Base-by-base conservation (phyloP, 495 filamentous ascomycete genomes). In the Bathelium albidoporum region DNA sequence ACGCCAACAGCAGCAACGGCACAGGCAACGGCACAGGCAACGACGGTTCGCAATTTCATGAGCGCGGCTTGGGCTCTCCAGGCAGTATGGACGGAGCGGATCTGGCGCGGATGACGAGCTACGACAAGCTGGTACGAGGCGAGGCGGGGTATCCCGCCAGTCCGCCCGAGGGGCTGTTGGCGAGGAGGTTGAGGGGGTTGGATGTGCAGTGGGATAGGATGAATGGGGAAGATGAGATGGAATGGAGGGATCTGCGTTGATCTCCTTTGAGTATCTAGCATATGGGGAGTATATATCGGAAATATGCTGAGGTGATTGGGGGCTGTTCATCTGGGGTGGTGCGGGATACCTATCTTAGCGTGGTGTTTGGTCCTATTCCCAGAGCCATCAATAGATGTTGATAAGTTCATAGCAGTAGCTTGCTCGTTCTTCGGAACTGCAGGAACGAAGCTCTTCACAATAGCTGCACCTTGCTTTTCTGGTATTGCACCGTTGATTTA, bases 101-200 rank as follows among this genome's bases (percentile, higher is more conserved):
- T 55, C 62, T 34, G 73, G 71, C 28, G 75, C 73, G 43, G 69
- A 75, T 24, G 88, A 89, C 68, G 82, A 64, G 44, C 79, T 64
- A 90, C 89, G 69, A 82, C 88, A 41, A 86, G 69, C 69, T 88
- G 81, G 69, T 85, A 82, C 18, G 85, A 89, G 69, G 72, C 75
- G 16, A 87, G 86, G 24, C 91, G 90, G 64, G 85, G 82, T 5
- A 86, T 85, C 11, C 59, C 9, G 61, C 45, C 2, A 64, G 59
- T 45, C 62, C 66, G 22, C 66, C 59, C 39, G 68, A 71, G 20
- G 68, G 72, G 5, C 63, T 75, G 32, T 59, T 77, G 11, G 70
- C 72, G 44, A 69, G 63, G 62, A 66, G 68, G 49, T 62, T 75
- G 64, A 71, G 62, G 59, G 72, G 70, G 22, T 65, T 75, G 32